phyloP scores from a whole-genome alignment of 2,329 filamentous ascomycete species.

The Orbilia ellipsospora region DNA sequence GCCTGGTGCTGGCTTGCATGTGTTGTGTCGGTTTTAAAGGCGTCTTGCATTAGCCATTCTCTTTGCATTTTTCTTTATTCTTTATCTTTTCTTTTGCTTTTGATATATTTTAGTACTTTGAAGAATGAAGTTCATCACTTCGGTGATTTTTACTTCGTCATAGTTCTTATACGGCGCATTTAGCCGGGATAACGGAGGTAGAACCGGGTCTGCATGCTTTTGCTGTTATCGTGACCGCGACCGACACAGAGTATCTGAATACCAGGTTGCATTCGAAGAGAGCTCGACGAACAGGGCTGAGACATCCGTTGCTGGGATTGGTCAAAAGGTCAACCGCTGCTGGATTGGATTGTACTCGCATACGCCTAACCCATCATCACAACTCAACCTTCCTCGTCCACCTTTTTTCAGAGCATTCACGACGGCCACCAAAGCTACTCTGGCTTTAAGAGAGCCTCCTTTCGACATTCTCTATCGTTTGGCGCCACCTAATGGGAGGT shows the following conservation, averaged over 20 bases:
- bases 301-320: slow-evolving; percentile 47
- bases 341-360: slow-evolving; percentile 15
- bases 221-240: background rate
- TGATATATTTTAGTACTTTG: background rate
- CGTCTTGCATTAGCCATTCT: slow-evolving; percentile 34
- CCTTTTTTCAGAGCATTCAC: slow-evolving; percentile 11
- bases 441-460: background rate
- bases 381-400: slow-evolving; percentile 16
- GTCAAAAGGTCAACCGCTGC: slow-evolving; percentile 20
- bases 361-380: slow-evolving; percentile 36
- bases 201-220: slow-evolving; percentile 25
- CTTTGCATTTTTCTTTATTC: slow-evolving; percentile 16
- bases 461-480: slow-evolving; percentile 3
- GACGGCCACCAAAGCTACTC: background rate
- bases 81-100: slow-evolving; percentile 13
- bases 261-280: background rate
- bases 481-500: background rate
- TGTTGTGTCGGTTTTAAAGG: slow-evolving; percentile 33
- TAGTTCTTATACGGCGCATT: slow-evolving; percentile 4
- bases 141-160: slow-evolving; percentile 15
- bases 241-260: background rate
- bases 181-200: slow-evolving; percentile 35
- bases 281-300: slow-evolving; percentile 26
- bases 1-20: slow-evolving; percentile 54
- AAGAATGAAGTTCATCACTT: slow-evolving; percentile 43